Base-by-base conservation (phyloP, 129 eudicot genomes). In the Flaveria linearis region DNA sequence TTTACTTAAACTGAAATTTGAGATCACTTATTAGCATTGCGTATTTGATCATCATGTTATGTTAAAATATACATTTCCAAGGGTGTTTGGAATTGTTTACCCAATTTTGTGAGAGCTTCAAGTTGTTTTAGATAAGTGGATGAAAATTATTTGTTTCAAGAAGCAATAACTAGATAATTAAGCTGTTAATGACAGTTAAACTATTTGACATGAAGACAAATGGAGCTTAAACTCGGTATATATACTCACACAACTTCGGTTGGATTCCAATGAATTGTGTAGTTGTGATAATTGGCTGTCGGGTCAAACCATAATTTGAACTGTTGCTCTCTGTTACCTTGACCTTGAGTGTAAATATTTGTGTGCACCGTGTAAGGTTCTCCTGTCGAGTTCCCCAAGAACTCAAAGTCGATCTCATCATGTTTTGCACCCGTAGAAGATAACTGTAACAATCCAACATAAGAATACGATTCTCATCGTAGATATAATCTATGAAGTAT, bases 371-470 rank as follows among this genome's bases (percentile, higher is more conserved):
- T 82, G 79, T 91, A 91, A 30, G 97, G 96, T 58, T 91, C 81
- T 62, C 92, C 89, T 11, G 96, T 69, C 13, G 81, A 75, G 81
- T 92, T 92, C 13, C 97, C 97, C 41, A 92, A 76, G 74, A 92
- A 92, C 89, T 92, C 96, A 46, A 92, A 92, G 84, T 92, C 96
- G 42, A 89, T 85, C 75, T 91, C 97, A 18, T 91, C 96, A 23
- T 91, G 97, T 14, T 76, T 76, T 67, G 82, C 78, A 16, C 90
- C 90, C 39, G 64, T 76, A 17, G 96, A 90, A 15, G 90, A 87
- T 28, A 90, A 69, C 92, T 85, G 78, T 69, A 26, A 65, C 47
- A 26, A 42, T 45, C 36, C 17, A 50, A 26, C 62, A 28, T 20
- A 36, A 36, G 41, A 4, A 36, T 5, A 5, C 41, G 7, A 33